These are phyloP conservation scores for Talaromyces verruculosus DNA, from an alignment of 2,329 filamentous ascomycete genomes.

Conservation along the genomic window DNA sequence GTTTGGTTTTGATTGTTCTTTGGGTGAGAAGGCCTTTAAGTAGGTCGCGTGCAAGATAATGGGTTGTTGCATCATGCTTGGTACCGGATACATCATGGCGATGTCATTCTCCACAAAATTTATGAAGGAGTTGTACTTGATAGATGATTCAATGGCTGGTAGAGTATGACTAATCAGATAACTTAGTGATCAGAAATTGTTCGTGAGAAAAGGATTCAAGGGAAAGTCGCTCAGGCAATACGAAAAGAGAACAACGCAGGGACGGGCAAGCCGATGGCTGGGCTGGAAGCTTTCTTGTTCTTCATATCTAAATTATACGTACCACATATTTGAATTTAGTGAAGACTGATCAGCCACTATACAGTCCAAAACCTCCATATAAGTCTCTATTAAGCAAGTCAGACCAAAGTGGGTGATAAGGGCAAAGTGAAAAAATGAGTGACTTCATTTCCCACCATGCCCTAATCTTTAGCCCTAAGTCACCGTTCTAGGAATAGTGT, in stretches of 20 bases:
- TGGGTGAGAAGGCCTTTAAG: neutral
- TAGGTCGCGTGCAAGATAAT: neutral
- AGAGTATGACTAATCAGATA: neutral
- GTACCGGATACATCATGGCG: conserved; percentile 32
- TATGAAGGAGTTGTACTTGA: neutral
- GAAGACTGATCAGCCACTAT: too few species aligned
- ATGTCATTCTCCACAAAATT: conserved; percentile 28
- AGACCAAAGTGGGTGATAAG: neutral
- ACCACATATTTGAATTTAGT: too few species aligned
- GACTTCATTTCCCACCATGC: conserved; percentile 27
- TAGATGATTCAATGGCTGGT: neutral
- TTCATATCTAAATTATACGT: neutral
- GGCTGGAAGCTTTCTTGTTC: neutral
- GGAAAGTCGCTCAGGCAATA: neutral
- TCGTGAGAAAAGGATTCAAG: neutral
- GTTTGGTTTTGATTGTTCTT: neutral
- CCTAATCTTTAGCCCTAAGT: conserved; percentile 28
- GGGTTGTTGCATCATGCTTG: conserved; percentile 31
- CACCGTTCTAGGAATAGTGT: conserved; percentile 28
- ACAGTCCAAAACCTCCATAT: too few species aligned
- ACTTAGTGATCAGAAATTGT: neutral
- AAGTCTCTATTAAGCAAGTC: neutral
- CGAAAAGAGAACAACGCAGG: neutral
- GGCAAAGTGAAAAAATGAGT: neutral
- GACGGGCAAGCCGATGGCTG: neutral